Evolutionary conservation across 345 rosid genomes (phyloP), one percentile per base, ranked within the genome.

Genomic region (Draba incana): DNA sequence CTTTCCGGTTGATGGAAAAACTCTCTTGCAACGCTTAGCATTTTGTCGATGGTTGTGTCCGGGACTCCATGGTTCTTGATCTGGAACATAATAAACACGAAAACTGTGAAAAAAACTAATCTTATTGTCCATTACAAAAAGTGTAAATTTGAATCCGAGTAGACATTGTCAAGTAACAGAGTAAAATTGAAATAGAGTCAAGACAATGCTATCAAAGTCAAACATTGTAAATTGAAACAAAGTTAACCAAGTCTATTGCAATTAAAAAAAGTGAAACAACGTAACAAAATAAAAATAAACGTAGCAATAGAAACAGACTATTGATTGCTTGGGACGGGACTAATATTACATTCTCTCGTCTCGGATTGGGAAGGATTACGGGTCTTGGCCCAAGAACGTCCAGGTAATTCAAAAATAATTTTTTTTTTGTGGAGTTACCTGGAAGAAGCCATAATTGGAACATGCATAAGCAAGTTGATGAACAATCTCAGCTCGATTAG

Each of bases 61-160:
- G 84, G 6, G 37, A 92, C 49, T 51, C 96, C 90, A 72, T 86
- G 96, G 66, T 90, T 92, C 78, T 77, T 86, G 46, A 89, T 84
- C 98, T 89, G 62, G 8, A 43, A 60, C 20, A 64, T 9, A 70
- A 43, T 2, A 8, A 61, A 57, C 62, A 59, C 28, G 24, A 65
- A 50, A 47, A 5, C 13, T 5, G 2, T 25, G 28, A 46, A 25
- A 50, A 28, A 28, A 43, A 49, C 15, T 27, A 35, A 55, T 10
- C 6, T 33, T 58, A 4, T 31, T 57, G 33, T 20, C 31, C 20
- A 7, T 39, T 16, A 56, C 13, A 16, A 2, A 20, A 16, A 16
- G 10, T 15, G n/a, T 14, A 54, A 33, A 5, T 56, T 35, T 35
- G 27, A 46, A 44, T 1, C 25, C 4, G 7, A 27, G 31, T 38